Evolutionary conservation across 371 early-diverging fungal species (phyloP).

Genomic region (Conidiobolus incongruus): DNA sequence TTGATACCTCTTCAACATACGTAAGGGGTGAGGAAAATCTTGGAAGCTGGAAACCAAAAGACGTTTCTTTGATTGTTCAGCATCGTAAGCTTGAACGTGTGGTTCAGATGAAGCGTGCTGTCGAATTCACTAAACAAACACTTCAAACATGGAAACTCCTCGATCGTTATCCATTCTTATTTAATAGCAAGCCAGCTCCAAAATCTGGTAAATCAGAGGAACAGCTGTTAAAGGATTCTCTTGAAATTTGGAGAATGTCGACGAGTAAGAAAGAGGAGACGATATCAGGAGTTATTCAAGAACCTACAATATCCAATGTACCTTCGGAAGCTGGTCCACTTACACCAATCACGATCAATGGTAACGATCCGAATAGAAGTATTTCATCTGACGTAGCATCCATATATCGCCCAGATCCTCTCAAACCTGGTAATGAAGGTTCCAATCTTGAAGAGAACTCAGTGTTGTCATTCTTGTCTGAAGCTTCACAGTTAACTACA

Average conservation of each 20-base stretch:
- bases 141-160: neutral
- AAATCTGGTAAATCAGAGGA: neutral
- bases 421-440: neutral
- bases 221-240: neutral
- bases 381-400: too few relatives aligned
- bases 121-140: slow-evolving; percentile 17
- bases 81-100: slow-evolving; percentile 18
- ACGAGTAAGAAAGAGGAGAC: slow-evolving; percentile 4
- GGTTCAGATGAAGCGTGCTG: slow-evolving; percentile 16
- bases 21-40: slow-evolving; percentile 70
- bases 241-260: neutral
- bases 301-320: too few relatives aligned
- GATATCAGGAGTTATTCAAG: too few relatives aligned
- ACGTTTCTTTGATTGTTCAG: slow-evolving; percentile 40
- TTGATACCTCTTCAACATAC: slow-evolving; percentile 49
- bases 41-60: slow-evolving; percentile 48
- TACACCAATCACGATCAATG: too few relatives aligned
- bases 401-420: neutral
- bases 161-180: too few relatives aligned
- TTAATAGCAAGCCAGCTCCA: neutral
- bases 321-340: too few relatives aligned
- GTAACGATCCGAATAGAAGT: too few relatives aligned
- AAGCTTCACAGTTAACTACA: neutral
- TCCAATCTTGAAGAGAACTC: neutral
- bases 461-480: neutral